These are phyloP conservation scores for Papiliotrema terrestris DNA, from an alignment of 1,284 basidiomycete species.

Conservation along the genomic window DNA sequence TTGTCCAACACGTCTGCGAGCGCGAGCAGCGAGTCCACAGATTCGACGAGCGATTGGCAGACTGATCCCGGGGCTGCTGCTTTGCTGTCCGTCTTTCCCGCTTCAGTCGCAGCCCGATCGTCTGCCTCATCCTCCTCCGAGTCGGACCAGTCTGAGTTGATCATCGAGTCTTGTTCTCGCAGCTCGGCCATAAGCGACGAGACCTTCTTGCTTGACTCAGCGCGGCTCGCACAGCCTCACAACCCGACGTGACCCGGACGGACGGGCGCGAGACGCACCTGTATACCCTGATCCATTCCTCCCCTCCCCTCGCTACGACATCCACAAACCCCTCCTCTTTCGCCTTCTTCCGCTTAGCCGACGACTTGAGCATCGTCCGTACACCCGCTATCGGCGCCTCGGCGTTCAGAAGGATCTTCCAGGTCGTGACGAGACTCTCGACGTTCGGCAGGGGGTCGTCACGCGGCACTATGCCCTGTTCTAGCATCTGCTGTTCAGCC, in stretches of 20 bases:
- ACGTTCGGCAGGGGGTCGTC: conserved; percentile 35
- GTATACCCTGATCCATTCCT: conserved; percentile 74
- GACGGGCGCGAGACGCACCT: conserved; percentile 57
- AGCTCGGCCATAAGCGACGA: conserved; percentile 71
- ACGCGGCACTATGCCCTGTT: not conserved
- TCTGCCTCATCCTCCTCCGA: conserved; percentile 22
- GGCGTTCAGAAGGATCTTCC: conserved; percentile 67
- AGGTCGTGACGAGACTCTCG: conserved; percentile 52
- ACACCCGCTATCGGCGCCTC: conserved; percentile 59
- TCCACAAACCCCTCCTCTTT: conserved; percentile 55
- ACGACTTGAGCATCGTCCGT: conserved; percentile 8
- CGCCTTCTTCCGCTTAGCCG: conserved; percentile 17
- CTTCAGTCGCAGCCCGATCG: not conserved
- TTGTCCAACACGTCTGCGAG: conserved; percentile 6
- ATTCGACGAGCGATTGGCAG: not conserved
- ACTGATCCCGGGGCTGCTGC: too few species aligned
- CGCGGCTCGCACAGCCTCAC: not conserved
- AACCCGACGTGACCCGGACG: not conserved
- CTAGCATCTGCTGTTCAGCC: not conserved
- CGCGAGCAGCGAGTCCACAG: not conserved
- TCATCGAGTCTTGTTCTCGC: conserved; percentile 73
- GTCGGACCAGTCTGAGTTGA: conserved; percentile 49
- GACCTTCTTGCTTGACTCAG: conserved; percentile 59
- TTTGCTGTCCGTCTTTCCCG: too few species aligned
- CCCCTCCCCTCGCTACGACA: conserved; percentile 68